Percentiles rank a stretch among this genome's conserved stretches.
These are phyloP conservation scores for Phytophthora cactorum DNA, from an alignment of 352 stramenopile species.

Conservation along the genomic window DNA sequence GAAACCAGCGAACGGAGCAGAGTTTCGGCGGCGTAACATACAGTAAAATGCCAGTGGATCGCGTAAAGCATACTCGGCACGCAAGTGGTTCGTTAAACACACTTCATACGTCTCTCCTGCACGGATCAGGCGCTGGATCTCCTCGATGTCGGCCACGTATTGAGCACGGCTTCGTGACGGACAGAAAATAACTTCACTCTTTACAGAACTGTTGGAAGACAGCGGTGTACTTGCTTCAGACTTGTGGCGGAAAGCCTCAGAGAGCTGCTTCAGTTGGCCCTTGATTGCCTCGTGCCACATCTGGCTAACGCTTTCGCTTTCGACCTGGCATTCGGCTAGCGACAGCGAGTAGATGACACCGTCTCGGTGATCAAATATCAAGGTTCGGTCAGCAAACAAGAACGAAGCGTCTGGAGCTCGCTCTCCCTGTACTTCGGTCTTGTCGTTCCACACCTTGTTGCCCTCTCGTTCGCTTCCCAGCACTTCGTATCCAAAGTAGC, in stretches of 20 bases:
- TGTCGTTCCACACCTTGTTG: constrained; percentile 27
- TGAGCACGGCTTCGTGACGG: constrained; percentile 66
- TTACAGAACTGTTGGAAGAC: background rate
- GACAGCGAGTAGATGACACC: constrained; percentile 83
- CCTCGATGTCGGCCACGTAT: constrained; percentile 89
- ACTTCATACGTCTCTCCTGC: constrained; percentile 96
- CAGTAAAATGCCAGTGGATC: constrained; percentile 89
- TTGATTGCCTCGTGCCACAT: constrained; percentile 36
- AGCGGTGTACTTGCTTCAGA: background rate
- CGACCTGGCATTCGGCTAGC: constrained; percentile 26
- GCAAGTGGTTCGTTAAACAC: constrained; percentile 96
- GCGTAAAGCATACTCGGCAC: constrained; percentile 45
- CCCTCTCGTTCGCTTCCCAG: constrained; percentile 48
- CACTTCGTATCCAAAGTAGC: constrained; percentile 90
- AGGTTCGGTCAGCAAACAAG: constrained; percentile 88
- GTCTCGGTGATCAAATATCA: constrained; percentile 91
- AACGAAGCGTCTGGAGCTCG: constrained; percentile 89
- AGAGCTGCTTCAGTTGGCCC: constrained; percentile 25
- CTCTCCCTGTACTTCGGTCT: constrained; percentile 20
- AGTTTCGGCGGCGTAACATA: constrained; percentile 91
- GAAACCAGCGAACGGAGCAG: constrained; percentile 95
- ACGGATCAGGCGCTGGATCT: constrained; percentile 91
- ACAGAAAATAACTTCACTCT: constrained; percentile 56
- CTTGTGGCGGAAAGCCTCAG: constrained; percentile 10
- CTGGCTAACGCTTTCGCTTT: constrained; percentile 10